Evolutionary conservation across 441 rosid species (phyloP).

Genomic region (Geranium incanum): DNA sequence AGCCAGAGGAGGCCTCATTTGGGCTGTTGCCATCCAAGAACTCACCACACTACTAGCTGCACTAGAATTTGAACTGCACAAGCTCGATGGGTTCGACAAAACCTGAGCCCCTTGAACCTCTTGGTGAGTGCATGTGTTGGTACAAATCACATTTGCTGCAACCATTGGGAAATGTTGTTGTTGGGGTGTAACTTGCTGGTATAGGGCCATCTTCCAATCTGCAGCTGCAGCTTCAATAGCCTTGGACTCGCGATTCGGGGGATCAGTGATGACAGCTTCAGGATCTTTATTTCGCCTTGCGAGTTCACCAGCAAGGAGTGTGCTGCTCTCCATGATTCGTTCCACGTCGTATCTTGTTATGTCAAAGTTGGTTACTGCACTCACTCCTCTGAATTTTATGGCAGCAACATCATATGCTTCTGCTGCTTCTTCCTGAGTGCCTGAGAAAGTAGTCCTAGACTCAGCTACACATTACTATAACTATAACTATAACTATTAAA

Average conservation of each 20-base stretch:
- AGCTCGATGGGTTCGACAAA: background rate
- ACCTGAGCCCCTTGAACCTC: background rate
- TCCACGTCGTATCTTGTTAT: conserved; percentile 82
- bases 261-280: background rate
- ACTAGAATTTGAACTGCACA: background rate
- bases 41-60: background rate
- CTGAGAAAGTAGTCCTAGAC: conserved; percentile 22
- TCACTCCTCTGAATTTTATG: conserved; percentile 74
- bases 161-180: too few relatives aligned
- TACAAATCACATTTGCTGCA: too few relatives aligned
- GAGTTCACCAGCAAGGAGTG: conserved; percentile 69
- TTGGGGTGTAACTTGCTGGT: too few relatives aligned
- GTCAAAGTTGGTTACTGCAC: conserved; percentile 86
- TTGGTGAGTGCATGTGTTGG: background rate
- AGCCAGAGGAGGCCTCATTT: background rate
- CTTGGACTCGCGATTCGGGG: background rate
- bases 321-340: conserved; percentile 55
- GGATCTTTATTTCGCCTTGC: conserved; percentile 61
- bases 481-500: too few relatives aligned
- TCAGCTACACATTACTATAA: too few relatives aligned
- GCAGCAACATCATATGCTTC: conserved; percentile 96
- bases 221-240: too few relatives aligned
- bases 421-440: conserved; percentile 93
- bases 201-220: too few relatives aligned
- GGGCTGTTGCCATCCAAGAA: background rate